These are phyloP conservation scores for Obelidium mucronatum DNA, from an alignment of 192 early-diverging fungal species.

Conservation along the genomic window DNA sequence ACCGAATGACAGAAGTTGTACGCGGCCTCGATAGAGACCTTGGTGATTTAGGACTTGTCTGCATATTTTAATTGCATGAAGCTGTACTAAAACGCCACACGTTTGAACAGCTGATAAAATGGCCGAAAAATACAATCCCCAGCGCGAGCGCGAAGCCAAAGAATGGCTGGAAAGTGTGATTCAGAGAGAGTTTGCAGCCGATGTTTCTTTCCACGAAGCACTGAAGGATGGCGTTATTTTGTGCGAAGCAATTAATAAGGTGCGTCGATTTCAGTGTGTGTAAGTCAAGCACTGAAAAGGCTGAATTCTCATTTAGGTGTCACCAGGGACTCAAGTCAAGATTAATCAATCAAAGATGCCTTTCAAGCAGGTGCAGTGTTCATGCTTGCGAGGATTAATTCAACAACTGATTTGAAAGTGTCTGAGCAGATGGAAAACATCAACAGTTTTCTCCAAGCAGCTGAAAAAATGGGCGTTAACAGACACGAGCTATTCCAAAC, in stretches of 20 bases:
- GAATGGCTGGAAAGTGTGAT: constrained; percentile 74
- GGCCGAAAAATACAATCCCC: constrained; percentile 56
- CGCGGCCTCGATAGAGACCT: constrained; percentile 27
- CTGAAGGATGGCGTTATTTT: constrained; percentile 80
- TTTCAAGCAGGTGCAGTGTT: constrained; percentile 67
- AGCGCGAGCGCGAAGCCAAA: constrained; percentile 60
- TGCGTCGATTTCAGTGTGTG: constrained; percentile 44
- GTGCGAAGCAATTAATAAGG: constrained; percentile 61
- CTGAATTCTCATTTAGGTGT: constrained; percentile 48
- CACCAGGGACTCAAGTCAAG: constrained; percentile 60
- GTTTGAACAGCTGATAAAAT: constrained; percentile 52
- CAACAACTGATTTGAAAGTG: neutral
- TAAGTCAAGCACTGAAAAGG: neutral
- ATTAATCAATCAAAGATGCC: constrained; percentile 72
- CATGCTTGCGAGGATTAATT: neutral
- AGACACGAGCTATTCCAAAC: constrained; percentile 81
- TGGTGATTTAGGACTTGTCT: constrained; percentile 5
- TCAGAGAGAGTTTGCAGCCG: constrained; percentile 58
- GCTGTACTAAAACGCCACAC: neutral
- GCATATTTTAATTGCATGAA: too few relatives aligned
- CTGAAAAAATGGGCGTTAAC: constrained; percentile 72
- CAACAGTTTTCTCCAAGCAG: constrained; percentile 69
- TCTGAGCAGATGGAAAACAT: constrained; percentile 81
- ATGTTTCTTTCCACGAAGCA: constrained; percentile 65
- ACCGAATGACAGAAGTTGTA: constrained; percentile 26